Evolutionary conservation across 2,329 filamentous ascomycete genomes (phyloP).

Genomic region (Myrmaecium sp.): DNA sequence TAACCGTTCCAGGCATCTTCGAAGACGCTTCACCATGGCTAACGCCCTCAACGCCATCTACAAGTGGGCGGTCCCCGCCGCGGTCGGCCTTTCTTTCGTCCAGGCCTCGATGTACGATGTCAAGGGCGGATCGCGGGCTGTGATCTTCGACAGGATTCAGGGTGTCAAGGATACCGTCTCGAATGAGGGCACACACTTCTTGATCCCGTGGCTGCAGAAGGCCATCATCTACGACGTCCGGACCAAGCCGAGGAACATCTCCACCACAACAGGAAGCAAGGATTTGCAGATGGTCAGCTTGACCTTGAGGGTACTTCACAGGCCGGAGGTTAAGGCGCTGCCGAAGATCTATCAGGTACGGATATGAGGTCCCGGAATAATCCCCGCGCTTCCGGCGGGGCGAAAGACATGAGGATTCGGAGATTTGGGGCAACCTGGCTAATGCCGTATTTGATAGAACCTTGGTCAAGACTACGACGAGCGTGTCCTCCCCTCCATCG

Average conservation of each 20-base stretch:
- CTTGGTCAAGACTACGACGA: conserved; percentile 96
- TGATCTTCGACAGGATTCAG: conserved; percentile 89
- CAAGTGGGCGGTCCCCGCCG: conserved; percentile 55
- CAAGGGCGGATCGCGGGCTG: conserved; percentile 79
- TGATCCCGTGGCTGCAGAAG: conserved; percentile 89
- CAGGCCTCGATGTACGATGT: conserved; percentile 91
- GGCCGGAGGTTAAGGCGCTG: conserved; percentile 79
- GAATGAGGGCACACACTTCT: conserved; percentile 93
- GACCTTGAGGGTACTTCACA: conserved; percentile 85
- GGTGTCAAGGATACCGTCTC: conserved; percentile 87
- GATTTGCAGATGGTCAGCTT: conserved; percentile 99
- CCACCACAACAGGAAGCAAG: conserved; percentile 94
- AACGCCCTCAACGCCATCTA: conserved; percentile 37
- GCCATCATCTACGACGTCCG: conserved; percentile 93
- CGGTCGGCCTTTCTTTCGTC: conserved; percentile 48
- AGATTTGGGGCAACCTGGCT: too few species aligned
- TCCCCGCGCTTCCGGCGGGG: too few species aligned
- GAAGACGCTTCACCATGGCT: conserved; percentile 3
- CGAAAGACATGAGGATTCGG: too few species aligned
- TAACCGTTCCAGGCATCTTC: too few species aligned
- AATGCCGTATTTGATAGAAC: too few species aligned
- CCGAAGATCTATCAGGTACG: conserved; percentile 96
- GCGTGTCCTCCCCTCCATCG: conserved; percentile 36
- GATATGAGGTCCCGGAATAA: conserved; percentile 4
- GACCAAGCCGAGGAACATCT: conserved; percentile 93